Conservation (phyloP, 148 eudicot species). For the Chenopodium album region DNA sequence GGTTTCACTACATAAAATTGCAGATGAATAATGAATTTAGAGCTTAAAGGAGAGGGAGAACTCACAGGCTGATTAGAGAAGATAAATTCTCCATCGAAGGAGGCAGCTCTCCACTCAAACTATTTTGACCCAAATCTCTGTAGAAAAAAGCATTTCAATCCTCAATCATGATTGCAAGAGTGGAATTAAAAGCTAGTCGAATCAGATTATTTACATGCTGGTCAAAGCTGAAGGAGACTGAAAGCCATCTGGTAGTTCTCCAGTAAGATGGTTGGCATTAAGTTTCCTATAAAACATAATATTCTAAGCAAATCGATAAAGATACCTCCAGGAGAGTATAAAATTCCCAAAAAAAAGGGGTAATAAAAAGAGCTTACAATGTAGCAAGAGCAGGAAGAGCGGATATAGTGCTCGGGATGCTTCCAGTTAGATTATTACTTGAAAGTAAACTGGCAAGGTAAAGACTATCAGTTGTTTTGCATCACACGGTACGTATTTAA, state of each 20-base stretch:
- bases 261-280: slow-evolving; percentile 65
- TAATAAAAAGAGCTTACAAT: slow-evolving; percentile 43
- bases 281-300: slow-evolving; percentile 58
- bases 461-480: slow-evolving; percentile 41
- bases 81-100: slow-evolving; percentile 60
- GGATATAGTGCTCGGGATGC: slow-evolving; percentile 69
- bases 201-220: slow-evolving; percentile 48
- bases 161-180: slow-evolving; percentile 4
- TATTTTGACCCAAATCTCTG: slow-evolving; percentile 79
- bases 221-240: slow-evolving; percentile 53
- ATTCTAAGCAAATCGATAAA: slow-evolving; percentile 12
- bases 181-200: neutral
- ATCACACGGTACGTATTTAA: neutral
- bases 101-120: slow-evolving; percentile 76
- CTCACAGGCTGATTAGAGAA: slow-evolving; percentile 71
- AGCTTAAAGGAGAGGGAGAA: slow-evolving; percentile 4
- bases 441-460: slow-evolving; percentile 87
- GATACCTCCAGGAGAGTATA: neutral
- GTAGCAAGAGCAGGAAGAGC: slow-evolving; percentile 52
- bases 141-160: slow-evolving; percentile 10
- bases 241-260: slow-evolving; percentile 90
- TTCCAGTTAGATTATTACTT: slow-evolving; percentile 76
- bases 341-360: neutral
- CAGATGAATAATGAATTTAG: neutral
- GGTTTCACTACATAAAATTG: slow-evolving; percentile 16